These are phyloP conservation scores for Aureobasidium lini DNA, from an alignment of 2,329 filamentous ascomycete genomes.

Conservation along the genomic window DNA sequence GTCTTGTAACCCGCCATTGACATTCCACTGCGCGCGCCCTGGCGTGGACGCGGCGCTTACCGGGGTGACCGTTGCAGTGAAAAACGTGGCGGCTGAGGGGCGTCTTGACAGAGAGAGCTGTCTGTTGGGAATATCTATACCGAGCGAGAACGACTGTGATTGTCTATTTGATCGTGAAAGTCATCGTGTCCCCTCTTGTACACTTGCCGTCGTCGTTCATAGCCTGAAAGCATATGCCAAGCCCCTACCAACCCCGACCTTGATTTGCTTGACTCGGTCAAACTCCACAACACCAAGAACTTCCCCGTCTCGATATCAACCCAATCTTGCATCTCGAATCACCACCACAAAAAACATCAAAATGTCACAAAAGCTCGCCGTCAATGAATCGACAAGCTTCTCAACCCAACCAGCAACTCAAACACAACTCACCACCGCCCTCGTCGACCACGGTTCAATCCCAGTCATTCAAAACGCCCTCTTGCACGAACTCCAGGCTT, in stretches of 20 bases:
- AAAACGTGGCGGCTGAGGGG: not conserved
- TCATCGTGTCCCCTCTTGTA: not conserved
- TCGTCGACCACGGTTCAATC: conserved; percentile 43
- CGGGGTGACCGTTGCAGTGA: not conserved
- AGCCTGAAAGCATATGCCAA: conserved; percentile 2
- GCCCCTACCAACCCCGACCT: not conserved
- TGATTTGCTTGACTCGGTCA: not conserved
- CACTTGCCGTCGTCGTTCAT: not conserved
- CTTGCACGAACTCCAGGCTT: conserved; percentile 46
- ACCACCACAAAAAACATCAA: conserved; percentile 18
- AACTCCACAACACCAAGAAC: not conserved
- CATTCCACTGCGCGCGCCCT: conserved; percentile 11
- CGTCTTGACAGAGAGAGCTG: not conserved
- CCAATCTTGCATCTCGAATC: conserved; percentile 2
- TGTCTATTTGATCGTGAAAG: not conserved
- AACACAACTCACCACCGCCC: conserved; percentile 36
- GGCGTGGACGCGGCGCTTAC: conserved; percentile 4
- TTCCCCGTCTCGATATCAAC: not conserved
- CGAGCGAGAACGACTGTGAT: not conserved
- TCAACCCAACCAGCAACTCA: conserved; percentile 28
- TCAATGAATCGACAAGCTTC: conserved; percentile 37
- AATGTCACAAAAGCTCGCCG: conserved; percentile 26
- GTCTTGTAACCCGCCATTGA: conserved; percentile 31
- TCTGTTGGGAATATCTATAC: not conserved
- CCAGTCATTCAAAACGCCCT: conserved; percentile 49